Percentiles rank a stretch among this genome's conserved stretches.
Evolutionary conservation across 2,329 filamentous ascomycete species (phyloP).

Genomic region (Hypoxylon sp.): DNA sequence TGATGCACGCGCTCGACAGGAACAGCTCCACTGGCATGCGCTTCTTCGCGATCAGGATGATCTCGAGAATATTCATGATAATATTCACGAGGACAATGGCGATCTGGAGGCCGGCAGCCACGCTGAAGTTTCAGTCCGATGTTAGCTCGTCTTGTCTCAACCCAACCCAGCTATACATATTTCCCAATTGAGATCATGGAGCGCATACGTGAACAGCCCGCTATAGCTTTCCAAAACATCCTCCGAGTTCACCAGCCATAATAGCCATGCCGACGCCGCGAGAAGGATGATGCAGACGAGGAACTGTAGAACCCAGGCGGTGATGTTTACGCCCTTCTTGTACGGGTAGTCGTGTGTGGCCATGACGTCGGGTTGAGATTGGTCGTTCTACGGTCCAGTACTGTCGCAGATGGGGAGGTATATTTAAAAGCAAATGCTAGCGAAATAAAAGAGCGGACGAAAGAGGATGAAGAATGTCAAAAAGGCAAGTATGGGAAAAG

Average conservation of each 20-base stretch:
- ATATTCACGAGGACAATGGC: constrained; percentile 44
- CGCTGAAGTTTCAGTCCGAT: constrained; percentile 30
- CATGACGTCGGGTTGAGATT: constrained; percentile 30
- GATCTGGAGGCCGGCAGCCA: constrained; percentile 44
- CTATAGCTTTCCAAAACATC: constrained; percentile 16
- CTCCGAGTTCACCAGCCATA: constrained; percentile 23
- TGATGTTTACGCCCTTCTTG: constrained; percentile 47
- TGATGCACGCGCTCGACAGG: constrained; percentile 46
- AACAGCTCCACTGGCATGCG: constrained; percentile 48
- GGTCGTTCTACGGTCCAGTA: background rate
- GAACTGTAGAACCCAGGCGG: constrained; percentile 50
- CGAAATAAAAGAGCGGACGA: constrained; percentile 1
- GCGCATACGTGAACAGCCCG: constrained; percentile 38
- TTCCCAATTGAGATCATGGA: background rate
- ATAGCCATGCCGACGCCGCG: constrained; percentile 35
- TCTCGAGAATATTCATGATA: constrained; percentile 48
- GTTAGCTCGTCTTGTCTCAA: constrained; percentile 27
- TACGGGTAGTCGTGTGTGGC: constrained; percentile 48
- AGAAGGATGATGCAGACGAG: constrained; percentile 47
- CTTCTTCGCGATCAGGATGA: constrained; percentile 45
- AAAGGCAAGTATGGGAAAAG: background rate
- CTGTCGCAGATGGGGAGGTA: background rate
- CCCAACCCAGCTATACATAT: no score
- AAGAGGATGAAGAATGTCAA: constrained; percentile 3
- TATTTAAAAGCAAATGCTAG: background rate